Base-by-base conservation (phyloP, 2,329 filamentous ascomycete genomes). In the Aspergillus caelatus region DNA sequence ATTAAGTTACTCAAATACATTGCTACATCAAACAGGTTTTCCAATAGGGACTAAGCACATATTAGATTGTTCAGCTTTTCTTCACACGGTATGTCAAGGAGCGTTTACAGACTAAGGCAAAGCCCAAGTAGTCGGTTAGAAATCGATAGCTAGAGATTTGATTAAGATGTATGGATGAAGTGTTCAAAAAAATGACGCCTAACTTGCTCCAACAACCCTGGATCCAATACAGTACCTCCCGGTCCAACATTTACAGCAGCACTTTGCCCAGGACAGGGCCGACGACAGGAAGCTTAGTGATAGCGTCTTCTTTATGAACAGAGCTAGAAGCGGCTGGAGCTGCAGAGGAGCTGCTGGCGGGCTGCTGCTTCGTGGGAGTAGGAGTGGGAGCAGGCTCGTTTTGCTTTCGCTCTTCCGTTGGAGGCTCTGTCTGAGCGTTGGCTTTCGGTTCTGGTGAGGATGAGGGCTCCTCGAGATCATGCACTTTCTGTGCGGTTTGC, bases 251-350 rank as follows among this genome's bases (percentile, higher is more conserved):
- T 41, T 39, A 55, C 14, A 55, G 8, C 4, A 54, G 8, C 4
- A 54, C 2, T 10, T 32, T 32, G 10, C 7, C 2, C 56, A 66
- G 39, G 10, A 75, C 32, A 5, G 63, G 60, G 57, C 73, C 73
- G 12, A 75, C 10, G 10, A 75, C 4, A 7, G 73, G 73, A 21
- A 75, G 7, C 0, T 63, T 65, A 21, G 66, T 65, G 41, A 74
- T 32, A 8, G 64, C 57, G 21, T 71, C 71, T 16, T 59, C 52
- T 34, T 64, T 57, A 5, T 58, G 41, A 5, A 55, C 30, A 12
- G 58, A 53, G 34, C 36, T 30, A 16, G 46, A 16, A 23, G 48
- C 16, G 21, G 43, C 32, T 1, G 34, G 11, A 30, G 48, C 34
- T 23, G 36, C 46, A 8, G 46, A 53, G 26, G 46, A 30, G 23